Base-by-base conservation (phyloP, 345 rosid genomes). In the Arabis alpina region DNA sequence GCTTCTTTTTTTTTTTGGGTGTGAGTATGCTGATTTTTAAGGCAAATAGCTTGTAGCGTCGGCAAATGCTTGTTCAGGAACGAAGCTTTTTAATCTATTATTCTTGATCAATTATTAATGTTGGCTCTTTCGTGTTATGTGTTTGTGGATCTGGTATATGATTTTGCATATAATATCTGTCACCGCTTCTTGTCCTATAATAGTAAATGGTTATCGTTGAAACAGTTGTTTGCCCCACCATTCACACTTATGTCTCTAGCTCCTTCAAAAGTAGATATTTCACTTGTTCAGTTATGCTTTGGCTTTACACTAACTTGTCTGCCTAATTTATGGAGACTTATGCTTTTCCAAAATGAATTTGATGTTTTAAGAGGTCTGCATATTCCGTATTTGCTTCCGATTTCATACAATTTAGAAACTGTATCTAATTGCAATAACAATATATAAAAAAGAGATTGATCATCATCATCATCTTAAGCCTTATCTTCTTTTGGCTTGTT, bases 21-120 rank as follows among this genome's bases (percentile, higher is more conserved):
- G 61, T 73, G 77, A 40, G 4, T 28, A 28, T 64, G 77, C 72
- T 73, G 77, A 48, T 73, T 73, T 73, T 65, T 56, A 56, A 73
- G 60, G 77, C 71, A 37, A 74, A 73, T 51, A 66, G 72, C 54
- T 73, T 73, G 54, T 73, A 73, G 66, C 43, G 34, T 65, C 54
- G 51, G 70, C 69, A 62, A 70, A 52, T 52, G 57, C 42, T 63
- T 72, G 64, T 55, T 54, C 63, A 44, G 54, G 41, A 47, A 47
- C 76, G 11, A 28, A 23, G 37, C 57, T 36, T 24, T 56, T 28
- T 57, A 63, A 32, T 71, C 48, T 24, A n/a, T 62, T 10, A 43
- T 13, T 51, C 42, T 30, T 28, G 58, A 32, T 67, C 73, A 47
- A 57, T 36, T 64, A 34, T 63, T 32, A 63, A 36, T 56, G 48